phyloP scores from a whole-genome alignment of 495 filamentous ascomycete species.

The Talaromyces wortmannii region DNA sequence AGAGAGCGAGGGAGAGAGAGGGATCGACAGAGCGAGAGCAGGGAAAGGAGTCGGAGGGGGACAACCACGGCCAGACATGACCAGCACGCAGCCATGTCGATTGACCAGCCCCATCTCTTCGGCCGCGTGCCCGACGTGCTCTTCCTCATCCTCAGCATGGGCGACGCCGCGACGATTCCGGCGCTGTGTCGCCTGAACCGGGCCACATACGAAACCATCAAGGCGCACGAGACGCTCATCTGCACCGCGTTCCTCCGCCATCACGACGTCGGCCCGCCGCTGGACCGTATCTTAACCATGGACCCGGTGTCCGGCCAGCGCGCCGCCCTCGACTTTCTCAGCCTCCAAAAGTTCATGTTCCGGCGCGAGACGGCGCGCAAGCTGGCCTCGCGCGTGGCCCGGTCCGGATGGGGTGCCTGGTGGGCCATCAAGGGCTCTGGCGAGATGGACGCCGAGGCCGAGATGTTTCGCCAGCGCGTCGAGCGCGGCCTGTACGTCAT shows the following conservation, averaged over 20 bases:
- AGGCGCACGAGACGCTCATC: constrained; percentile 17
- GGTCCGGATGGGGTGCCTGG: constrained; percentile 18
- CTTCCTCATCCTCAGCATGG: constrained; percentile 22
- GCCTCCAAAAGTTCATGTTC: constrained; percentile 12
- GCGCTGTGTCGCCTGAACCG: constrained; percentile 19
- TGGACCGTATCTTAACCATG: constrained; percentile 17
- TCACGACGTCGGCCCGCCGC: constrained; percentile 9
- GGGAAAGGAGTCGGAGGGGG: background rate
- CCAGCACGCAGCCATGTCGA: background rate
- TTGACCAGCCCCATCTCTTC: constrained; percentile 9
- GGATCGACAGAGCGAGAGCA: too few species aligned
- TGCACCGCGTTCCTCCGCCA: constrained; percentile 20
- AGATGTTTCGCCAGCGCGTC: constrained; percentile 16
- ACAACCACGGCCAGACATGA: background rate
- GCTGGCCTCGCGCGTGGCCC: constrained; percentile 17
- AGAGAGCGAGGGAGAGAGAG: too few species aligned
- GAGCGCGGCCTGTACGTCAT: constrained; percentile 20
- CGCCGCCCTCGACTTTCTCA: constrained; percentile 14
- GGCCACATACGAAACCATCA: constrained; percentile 19
- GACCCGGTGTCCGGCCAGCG: constrained; percentile 15
- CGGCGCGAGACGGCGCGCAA: constrained; percentile 14
- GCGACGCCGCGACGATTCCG: constrained; percentile 12
- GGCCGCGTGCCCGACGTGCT: constrained; percentile 21
- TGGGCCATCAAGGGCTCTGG: constrained; percentile 17
- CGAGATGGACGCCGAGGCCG: constrained; percentile 20